These are phyloP conservation scores for Lentinula novae-zelandiae DNA, from an alignment of 1,284 basidiomycete genomes.

Conservation along the genomic window DNA sequence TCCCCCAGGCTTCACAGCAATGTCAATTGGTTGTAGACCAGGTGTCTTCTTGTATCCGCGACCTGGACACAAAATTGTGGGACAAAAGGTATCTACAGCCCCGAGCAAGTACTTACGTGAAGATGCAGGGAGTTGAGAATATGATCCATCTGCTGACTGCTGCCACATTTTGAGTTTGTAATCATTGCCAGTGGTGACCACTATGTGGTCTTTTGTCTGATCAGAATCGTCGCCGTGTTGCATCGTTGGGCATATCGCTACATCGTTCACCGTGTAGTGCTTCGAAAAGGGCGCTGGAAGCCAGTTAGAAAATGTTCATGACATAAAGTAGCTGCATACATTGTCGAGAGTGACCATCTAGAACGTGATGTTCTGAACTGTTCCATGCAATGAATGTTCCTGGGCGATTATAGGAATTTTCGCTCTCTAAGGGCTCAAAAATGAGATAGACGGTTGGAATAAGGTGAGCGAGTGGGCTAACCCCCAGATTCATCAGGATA, in stretches of 20 bases:
- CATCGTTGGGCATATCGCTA: constrained; percentile 35
- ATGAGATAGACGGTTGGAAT: constrained; percentile 7
- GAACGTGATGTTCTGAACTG: constrained; percentile 18
- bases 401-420: constrained; percentile 33
- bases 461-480: constrained; percentile 10
- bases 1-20: constrained; percentile 24
- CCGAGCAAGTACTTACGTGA: not conserved
- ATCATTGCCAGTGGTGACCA: constrained; percentile 27
- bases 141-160: constrained; percentile 1
- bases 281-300: constrained; percentile 19
- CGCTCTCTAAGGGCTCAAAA: constrained; percentile 19
- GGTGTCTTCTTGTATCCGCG: constrained; percentile 9
- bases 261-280: constrained; percentile 38
- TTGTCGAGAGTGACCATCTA: not conserved
- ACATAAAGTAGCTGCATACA: not conserved
- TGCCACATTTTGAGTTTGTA: constrained; percentile 27
- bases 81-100: not conserved
- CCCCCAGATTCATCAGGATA: constrained; percentile 27
- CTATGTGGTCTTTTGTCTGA: constrained; percentile 15
- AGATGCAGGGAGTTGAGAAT: not conserved
- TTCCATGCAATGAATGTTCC: constrained; percentile 36
- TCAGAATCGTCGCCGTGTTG: constrained; percentile 13
- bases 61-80: not conserved
- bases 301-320: constrained; percentile 2
- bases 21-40: constrained; percentile 15